These are phyloP conservation scores for Panicum virgatum DNA, from an alignment of 202 grass and related monocot genomes.

Conservation along the genomic window DNA sequence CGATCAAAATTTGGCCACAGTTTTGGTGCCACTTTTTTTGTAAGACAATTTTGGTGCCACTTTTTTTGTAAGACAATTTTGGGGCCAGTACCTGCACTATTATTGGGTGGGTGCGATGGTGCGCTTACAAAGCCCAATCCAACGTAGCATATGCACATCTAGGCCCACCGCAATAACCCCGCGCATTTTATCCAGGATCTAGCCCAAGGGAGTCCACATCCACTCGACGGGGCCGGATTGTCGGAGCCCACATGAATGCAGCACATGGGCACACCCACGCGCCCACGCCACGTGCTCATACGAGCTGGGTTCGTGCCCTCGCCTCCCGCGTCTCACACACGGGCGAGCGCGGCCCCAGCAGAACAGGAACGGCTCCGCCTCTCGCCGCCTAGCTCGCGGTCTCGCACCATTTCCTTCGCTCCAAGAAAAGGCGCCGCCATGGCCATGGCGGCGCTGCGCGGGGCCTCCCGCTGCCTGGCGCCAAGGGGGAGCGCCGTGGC, in stretches of 20 bases:
- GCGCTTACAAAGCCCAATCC: no score
- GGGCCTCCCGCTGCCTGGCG: constrained; percentile 39
- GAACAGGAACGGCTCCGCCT: background rate
- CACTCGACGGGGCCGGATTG: background rate
- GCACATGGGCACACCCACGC: background rate
- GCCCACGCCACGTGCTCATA: background rate
- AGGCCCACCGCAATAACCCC: no score
- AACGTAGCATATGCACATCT: no score
- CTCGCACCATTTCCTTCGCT: background rate
- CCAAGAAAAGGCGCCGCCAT: constrained; percentile 3
- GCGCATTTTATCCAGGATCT: no score
- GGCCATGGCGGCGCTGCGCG: constrained; percentile 58
- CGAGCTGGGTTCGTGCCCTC: background rate
- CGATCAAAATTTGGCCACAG: no score
- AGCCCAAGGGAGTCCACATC: background rate
- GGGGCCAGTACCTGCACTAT: no score
- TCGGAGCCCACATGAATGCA: background rate
- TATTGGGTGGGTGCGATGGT: no score
- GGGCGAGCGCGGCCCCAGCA: background rate
- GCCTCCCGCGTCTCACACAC: constrained; percentile 39
- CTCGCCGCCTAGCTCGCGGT: background rate
- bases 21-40: no score
- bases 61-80: no score
- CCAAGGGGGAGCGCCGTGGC: background rate
- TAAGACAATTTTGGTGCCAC: no score